phyloP scores from a whole-genome alignment of 2,329 filamentous ascomycete genomes.

The Sphaerulina vaccinii region DNA sequence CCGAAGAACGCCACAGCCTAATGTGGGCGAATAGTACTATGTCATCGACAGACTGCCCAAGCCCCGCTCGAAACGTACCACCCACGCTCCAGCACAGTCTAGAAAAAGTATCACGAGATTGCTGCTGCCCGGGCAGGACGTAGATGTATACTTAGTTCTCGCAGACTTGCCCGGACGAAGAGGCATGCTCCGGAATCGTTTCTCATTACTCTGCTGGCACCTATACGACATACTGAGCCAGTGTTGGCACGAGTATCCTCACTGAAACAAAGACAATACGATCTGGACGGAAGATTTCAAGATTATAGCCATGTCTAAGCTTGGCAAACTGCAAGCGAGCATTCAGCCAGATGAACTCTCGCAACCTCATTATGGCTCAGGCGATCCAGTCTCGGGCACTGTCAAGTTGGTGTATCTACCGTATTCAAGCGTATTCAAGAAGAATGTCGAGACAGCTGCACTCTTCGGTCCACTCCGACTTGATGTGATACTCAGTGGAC shows the following conservation, averaged over 20 bases:
- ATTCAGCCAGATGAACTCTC: conserved; percentile 12
- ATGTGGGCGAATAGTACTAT: background rate
- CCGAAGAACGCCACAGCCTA: background rate
- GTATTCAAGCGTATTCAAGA: conserved; percentile 17
- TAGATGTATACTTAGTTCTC: background rate
- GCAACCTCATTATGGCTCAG: conserved; percentile 18
- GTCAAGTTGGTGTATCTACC: conserved; percentile 18
- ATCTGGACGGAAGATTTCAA: background rate
- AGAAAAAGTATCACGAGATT: background rate
- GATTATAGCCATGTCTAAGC: conserved; percentile 8
- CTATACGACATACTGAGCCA: no score
- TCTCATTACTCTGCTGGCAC: background rate
- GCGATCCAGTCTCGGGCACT: conserved; percentile 18
- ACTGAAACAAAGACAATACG: background rate
- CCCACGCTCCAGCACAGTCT: no score
- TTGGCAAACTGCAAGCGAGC: conserved; percentile 16
- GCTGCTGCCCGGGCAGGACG: background rate
- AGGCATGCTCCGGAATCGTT: background rate
- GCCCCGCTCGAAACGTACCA: background rate
- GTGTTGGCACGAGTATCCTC: background rate
- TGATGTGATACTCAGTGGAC: conserved; percentile 13
- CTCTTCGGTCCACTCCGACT: conserved; percentile 23
- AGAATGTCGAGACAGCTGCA: conserved; percentile 18
- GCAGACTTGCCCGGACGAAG: background rate
- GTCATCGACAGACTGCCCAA: background rate